Percentiles rank a stretch among this genome's conserved stretches.
Conservation (phyloP, 495 filamentous ascomycete genomes). For the Neurospora sp. region DNA sequence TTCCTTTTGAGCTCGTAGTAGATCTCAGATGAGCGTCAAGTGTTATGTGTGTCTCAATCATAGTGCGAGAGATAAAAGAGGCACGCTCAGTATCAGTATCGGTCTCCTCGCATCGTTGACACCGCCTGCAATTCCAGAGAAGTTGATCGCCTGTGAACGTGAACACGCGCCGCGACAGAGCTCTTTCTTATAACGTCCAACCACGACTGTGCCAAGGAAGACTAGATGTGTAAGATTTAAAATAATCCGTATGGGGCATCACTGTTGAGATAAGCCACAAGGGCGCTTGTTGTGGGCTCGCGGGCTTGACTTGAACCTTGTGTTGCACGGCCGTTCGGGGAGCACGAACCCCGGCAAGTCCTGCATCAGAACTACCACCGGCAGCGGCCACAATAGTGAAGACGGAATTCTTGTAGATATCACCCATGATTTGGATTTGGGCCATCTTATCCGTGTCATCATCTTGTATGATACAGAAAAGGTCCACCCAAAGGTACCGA, state of each 20-base stretch:
- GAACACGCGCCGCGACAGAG: neutral
- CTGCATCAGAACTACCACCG: neutral
- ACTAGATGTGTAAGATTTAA: constrained; percentile 1
- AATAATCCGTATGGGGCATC: neutral
- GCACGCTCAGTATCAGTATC: constrained; percentile 9
- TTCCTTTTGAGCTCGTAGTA: no score
- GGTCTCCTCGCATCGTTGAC: neutral
- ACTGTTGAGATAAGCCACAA: neutral
- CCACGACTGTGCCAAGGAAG: constrained; percentile 7
- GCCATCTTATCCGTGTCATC: constrained; percentile 12
- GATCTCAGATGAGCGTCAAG: neutral
- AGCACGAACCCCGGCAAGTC: neutral
- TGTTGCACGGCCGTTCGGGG: neutral
- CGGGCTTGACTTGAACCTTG: neutral
- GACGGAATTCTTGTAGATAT: constrained; percentile 23
- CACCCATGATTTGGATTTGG: constrained; percentile 23
- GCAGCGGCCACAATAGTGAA: constrained; percentile 22
- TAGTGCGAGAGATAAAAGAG: neutral
- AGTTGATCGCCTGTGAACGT: neutral
- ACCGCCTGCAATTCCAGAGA: neutral
- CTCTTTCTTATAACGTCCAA: constrained; percentile 20
- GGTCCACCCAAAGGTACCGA: constrained; percentile 26
- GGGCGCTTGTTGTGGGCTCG: neutral
- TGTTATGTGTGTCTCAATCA: neutral
- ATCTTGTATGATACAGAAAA: constrained; percentile 28